Evolutionary conservation across 1,284 basidiomycete genomes (phyloP).

Genomic region (Ceratobasidium sp.): DNA sequence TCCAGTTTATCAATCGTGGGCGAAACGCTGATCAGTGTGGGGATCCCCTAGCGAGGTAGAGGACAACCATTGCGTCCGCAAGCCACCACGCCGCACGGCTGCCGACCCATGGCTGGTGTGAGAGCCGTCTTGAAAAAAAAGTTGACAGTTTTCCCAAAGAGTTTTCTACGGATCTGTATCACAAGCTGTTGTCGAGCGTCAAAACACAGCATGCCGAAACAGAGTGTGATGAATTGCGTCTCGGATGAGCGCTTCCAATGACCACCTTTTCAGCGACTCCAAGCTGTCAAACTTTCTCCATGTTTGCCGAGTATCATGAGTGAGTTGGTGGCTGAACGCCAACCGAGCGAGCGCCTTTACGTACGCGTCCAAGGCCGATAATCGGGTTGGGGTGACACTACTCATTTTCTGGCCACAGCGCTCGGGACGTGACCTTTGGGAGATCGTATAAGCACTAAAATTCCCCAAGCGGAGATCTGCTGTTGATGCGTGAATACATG

Average conservation of each 20-base stretch:
- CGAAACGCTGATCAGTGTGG: neutral
- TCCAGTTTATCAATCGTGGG: neutral
- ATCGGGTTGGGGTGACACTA: neutral
- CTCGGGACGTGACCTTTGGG: neutral
- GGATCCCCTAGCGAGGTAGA: neutral
- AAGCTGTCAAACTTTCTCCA: no score
- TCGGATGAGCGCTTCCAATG: no score
- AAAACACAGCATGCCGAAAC: no score
- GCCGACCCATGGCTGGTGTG: no score
- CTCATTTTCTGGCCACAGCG: neutral
- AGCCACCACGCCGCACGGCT: neutral
- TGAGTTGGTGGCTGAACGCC: no score
- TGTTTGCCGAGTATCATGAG: no score
- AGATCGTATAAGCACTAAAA: slow-evolving; percentile 7
- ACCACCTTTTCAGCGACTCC: no score
- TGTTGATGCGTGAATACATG: slow-evolving; percentile 2
- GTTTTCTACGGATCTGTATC: no score
- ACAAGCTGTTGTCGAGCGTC: no score
- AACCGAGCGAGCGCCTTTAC: neutral
- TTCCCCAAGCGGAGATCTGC: slow-evolving; percentile 3
- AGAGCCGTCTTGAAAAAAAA: no score
- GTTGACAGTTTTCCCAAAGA: no score
- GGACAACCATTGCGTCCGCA: neutral
- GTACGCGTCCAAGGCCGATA: neutral
- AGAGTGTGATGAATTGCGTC: no score